Evolutionary conservation across 352 stramenopile species (phyloP), one percentile per base, ranked within the genome.

Genomic region (Globisporangium splendens): DNA sequence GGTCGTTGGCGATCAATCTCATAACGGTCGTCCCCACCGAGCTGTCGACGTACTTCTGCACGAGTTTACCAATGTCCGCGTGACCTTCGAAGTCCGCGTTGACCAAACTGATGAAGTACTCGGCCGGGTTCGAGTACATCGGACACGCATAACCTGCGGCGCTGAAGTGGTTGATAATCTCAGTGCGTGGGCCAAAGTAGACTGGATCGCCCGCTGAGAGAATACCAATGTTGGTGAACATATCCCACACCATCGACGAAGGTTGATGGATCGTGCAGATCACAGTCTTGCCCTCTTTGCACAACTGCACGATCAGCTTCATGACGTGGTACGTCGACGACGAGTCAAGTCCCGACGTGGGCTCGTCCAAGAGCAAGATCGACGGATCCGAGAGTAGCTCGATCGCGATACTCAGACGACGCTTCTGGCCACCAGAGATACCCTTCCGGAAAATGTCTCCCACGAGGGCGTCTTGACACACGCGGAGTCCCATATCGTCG

Each of bases 331-430:
- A 73, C 14, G 93, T 91, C n/a, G 91, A 88, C 7, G 79, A 89
- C 17, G 85, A 79, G 68, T 98, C 95, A 15, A 98, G 72, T 0
- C 91, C 90, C 11, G 76, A 95, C 0, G 93, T 98, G 2, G 95
- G 93, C 57, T 98, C 96, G 56, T 98, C 95, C 20, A 99, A 71
- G 24, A 99, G 87, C 38, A 99, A 62, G 33, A 98, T 70, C n/a
- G 94, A 91, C 49, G 96, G 96, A 58, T 98, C 96, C 0, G 90
- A 86, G 0, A 98, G 84, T 38, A 99, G 68, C 71, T 99, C 93
- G 15, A 97, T 69, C 5, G 83, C 96, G 59, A 98, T 98, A 1
- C 88, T 91, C 15, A 98, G 76, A 17, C 95, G 68, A 63, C 98
- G 97, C 44, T 84, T 82, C 65, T 99, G 74, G 76, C 90, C 75